Evolutionary conservation across 805 yeast genomes (phyloP).

Genomic region (Cyberlindnera galapagoensis): DNA sequence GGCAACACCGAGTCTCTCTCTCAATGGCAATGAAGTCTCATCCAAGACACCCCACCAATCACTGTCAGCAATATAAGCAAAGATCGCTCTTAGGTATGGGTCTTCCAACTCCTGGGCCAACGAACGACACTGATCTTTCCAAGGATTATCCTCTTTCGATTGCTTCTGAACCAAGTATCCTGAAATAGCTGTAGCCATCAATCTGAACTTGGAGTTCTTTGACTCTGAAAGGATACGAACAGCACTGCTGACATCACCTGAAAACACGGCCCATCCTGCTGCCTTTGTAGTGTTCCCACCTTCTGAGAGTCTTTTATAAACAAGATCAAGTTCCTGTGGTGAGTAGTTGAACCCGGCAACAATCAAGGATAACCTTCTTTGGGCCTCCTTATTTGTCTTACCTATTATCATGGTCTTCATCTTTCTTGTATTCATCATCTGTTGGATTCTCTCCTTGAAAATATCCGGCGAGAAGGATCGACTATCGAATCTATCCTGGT

Average conservation of each 20-base stretch:
- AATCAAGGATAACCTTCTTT: conserved; percentile 71
- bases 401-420: conserved; percentile 24
- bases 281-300: conserved; percentile 75
- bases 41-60: conserved; percentile 96
- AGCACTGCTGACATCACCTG: conserved; percentile 79
- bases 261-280: conserved; percentile 96
- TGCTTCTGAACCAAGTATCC: conserved; percentile 72
- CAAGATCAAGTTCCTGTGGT: conserved; percentile 64
- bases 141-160: conserved; percentile 40
- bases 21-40: conserved; percentile 78
- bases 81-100: conserved; percentile 86
- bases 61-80: conserved; percentile 88
- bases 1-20: conserved; percentile 89
- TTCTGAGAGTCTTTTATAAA: conserved; percentile 48
- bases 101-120: conserved; percentile 84
- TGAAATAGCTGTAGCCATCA: conserved; percentile 91
- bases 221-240: conserved; percentile 74
- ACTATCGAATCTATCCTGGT: conserved; percentile 41
- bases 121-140: conserved; percentile 90
- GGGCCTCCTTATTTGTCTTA: conserved; percentile 48
- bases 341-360: conserved; percentile 91
- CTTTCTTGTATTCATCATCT: conserved; percentile 28
- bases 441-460: conserved; percentile 24
- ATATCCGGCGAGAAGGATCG: conserved; percentile 17
- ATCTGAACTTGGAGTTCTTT: conserved; percentile 57